Conservation (phyloP, 495 filamentous ascomycete species). For the Aspergillus ellipticus region DNA sequence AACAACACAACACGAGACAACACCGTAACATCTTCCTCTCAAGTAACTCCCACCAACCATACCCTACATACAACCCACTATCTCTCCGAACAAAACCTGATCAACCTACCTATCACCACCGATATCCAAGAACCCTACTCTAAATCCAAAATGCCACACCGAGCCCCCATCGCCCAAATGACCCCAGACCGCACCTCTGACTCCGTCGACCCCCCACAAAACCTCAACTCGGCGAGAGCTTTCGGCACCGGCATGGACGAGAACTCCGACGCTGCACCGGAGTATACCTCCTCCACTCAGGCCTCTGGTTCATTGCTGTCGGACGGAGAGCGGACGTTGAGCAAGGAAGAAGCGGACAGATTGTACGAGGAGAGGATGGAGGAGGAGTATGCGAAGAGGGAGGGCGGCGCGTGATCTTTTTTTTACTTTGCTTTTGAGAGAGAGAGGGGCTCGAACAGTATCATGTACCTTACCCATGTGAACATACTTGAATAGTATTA, state of each 20-base stretch:
- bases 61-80: too few species aligned
- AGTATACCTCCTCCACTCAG: neutral
- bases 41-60: too few species aligned
- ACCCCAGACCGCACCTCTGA: neutral
- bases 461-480: too few species aligned
- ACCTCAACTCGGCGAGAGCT: neutral
- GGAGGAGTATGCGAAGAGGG: constrained; percentile 76
- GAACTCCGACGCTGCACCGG: neutral
- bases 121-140: neutral
- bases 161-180: neutral
- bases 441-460: too few species aligned
- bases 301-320: neutral
- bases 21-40: too few species aligned
- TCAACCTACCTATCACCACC: neutral
- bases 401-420: constrained; percentile 56
- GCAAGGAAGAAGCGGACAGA: constrained; percentile 54
- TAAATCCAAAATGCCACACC: neutral
- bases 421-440: neutral
- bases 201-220: neutral
- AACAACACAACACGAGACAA: too few species aligned
- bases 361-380: constrained; percentile 69
- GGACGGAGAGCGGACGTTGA: constrained; percentile 28
- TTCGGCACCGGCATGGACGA: neutral
- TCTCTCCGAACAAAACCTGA: too few species aligned
- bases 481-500: too few species aligned